These are phyloP conservation scores for Westerdykella aurantiaca DNA, from an alignment of 2,329 filamentous ascomycete genomes.

Conservation along the genomic window DNA sequence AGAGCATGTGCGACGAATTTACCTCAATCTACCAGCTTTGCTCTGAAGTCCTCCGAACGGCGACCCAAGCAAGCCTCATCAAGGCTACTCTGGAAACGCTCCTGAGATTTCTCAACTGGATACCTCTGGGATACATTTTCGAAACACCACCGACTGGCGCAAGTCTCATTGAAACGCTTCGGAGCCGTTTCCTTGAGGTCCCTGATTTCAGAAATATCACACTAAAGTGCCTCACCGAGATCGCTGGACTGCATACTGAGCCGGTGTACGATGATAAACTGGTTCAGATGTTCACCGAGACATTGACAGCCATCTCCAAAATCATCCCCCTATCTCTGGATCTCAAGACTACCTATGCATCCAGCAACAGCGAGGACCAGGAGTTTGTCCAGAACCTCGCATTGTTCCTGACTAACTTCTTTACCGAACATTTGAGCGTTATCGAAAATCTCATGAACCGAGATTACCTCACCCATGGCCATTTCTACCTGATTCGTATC, in stretches of 20 bases:
- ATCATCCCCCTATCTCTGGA: slow-evolving; percentile 90
- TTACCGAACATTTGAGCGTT: slow-evolving; percentile 84
- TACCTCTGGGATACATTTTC: slow-evolving; percentile 96
- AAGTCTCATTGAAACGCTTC: slow-evolving; percentile 82
- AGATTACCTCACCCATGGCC: slow-evolving; percentile 90
- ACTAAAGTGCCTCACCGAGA: slow-evolving; percentile 93
- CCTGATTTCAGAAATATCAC: slow-evolving; percentile 97
- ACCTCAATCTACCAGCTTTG: slow-evolving; percentile 97
- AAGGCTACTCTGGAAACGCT: slow-evolving; percentile 96
- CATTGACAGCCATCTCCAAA: slow-evolving; percentile 82
- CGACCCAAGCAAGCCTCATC: slow-evolving; percentile 80
- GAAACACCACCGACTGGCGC: slow-evolving; percentile 64
- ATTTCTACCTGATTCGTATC: slow-evolving; percentile 97
- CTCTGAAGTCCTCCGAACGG: slow-evolving; percentile 87
- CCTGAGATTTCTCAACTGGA: slow-evolving; percentile 97
- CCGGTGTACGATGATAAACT: slow-evolving; percentile 88
- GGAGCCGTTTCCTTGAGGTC: slow-evolving; percentile 84
- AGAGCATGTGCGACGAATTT: slow-evolving; percentile 98
- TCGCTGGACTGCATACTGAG: slow-evolving; percentile 86
- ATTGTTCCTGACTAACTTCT: slow-evolving; percentile 95
- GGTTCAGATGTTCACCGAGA: slow-evolving; percentile 97
- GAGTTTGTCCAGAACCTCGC: slow-evolving; percentile 97
- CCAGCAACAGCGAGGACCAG: slow-evolving; percentile 87
- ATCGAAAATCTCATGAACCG: slow-evolving; percentile 94
- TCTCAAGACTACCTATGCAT: slow-evolving; percentile 82